These are phyloP conservation scores for Hyphodiscus sp. DNA, from an alignment of 2,329 filamentous ascomycete genomes.

Conservation along the genomic window DNA sequence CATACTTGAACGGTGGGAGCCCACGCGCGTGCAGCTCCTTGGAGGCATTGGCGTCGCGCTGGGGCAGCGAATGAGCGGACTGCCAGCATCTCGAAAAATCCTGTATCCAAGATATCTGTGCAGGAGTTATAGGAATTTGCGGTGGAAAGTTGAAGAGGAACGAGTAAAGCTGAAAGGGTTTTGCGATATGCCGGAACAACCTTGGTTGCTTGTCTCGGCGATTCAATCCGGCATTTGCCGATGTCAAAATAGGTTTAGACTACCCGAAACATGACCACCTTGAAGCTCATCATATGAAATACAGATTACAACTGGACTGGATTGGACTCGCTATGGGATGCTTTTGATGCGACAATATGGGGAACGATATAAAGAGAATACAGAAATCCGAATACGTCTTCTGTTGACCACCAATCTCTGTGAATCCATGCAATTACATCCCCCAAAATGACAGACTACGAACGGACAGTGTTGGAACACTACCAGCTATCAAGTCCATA, in stretches of 20 bases:
- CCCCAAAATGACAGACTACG: constrained; percentile 57
- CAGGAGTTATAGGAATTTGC: not conserved
- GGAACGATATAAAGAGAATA: not conserved
- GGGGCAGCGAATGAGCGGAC: constrained; percentile 71
- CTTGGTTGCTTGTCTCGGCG: not conserved
- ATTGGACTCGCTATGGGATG: not conserved
- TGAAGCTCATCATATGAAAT: not conserved
- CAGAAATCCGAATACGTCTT: not conserved
- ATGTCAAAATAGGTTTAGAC: not conserved
- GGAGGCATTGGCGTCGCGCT: constrained; percentile 71
- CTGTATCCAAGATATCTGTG: constrained; percentile 10
- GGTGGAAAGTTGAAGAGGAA: constrained; percentile 7
- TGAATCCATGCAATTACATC: not conserved
- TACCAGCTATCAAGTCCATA: constrained; percentile 77
- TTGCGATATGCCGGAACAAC: not conserved
- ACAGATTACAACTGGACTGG: not conserved
- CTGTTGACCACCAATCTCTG: not conserved
- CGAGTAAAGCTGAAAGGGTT: constrained; percentile 5
- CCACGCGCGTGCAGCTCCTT: constrained; percentile 54
- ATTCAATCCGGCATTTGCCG: not conserved
- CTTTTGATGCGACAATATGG: not conserved
- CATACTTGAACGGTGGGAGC: constrained; percentile 51
- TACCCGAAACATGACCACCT: not conserved
- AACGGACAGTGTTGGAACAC: constrained; percentile 75
- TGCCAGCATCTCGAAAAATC: constrained; percentile 67